These are phyloP conservation scores for Dactylellina leptospora DNA, from an alignment of 2,329 filamentous ascomycete genomes.

Conservation along the genomic window DNA sequence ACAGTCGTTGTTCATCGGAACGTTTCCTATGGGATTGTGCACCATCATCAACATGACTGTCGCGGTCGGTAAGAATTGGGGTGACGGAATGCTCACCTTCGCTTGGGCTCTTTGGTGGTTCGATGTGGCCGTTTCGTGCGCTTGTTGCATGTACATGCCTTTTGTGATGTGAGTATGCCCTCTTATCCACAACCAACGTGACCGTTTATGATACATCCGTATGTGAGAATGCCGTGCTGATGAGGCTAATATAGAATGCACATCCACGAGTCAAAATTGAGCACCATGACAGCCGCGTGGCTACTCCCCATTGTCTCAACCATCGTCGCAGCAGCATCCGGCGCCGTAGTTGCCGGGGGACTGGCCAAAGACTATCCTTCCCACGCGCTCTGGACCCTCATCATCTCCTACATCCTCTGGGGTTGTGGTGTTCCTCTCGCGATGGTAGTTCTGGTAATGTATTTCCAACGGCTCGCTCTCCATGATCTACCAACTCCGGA, in stretches of 20 bases:
- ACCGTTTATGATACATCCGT: conserved; percentile 1
- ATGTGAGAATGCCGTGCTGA: not conserved
- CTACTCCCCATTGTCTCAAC: conserved; percentile 73
- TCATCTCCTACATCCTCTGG: conserved; percentile 75
- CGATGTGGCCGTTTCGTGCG: conserved; percentile 66
- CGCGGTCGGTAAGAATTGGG: conserved; percentile 70
- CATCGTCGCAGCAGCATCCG: conserved; percentile 72
- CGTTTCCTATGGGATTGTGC: conserved; percentile 74
- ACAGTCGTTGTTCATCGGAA: conserved; percentile 74
- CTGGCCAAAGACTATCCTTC: conserved; percentile 64
- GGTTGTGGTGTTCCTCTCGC: conserved; percentile 71
- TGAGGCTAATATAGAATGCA: conserved; percentile 55
- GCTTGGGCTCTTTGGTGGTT: conserved; percentile 70
- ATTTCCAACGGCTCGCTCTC: conserved; percentile 73
- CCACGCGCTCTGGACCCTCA: conserved; percentile 70
- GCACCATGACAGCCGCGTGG: conserved; percentile 71
- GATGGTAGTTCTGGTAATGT: conserved; percentile 64
- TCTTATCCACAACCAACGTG: conserved; percentile 10
- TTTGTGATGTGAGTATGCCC: conserved; percentile 66
- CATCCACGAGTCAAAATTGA: conserved; percentile 62
- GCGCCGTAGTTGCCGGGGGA: conserved; percentile 71
- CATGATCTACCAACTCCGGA: conserved; percentile 73
- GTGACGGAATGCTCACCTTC: conserved; percentile 66
- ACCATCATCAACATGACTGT: conserved; percentile 74
- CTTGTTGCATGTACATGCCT: conserved; percentile 67